Evolutionary conservation across 2,329 filamentous ascomycete species (phyloP), one percentile per base, ranked within the genome.

Genomic region (Sarocladium oryzae): DNA sequence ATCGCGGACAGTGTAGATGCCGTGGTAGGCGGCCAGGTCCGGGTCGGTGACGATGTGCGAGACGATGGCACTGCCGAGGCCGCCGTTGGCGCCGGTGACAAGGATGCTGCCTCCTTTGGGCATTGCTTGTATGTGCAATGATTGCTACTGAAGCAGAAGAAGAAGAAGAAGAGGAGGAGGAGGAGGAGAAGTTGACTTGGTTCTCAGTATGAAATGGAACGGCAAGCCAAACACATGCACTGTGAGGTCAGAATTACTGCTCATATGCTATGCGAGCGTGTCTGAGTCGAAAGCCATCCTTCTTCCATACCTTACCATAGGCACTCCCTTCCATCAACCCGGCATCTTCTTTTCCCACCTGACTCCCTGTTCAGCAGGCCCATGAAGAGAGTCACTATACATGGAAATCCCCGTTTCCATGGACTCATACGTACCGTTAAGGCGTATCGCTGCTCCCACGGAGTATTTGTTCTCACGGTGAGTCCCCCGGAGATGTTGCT

Each of bases 71-170:
- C 63, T 65, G 7, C 68, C 68, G 26, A 72, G 62, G 20, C 67
- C 65, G 40, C 69, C 69, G 51, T 71, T 71, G 33, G 67, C 57
- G 5, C 68, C 69, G 5, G 69, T 72, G 10, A 70, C 53, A 2
- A 71, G 37, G 23, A 71, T 63, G 2, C 63, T 61, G 51, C 67
- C 65, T 51, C 15, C 15, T 8, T 8, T 8, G 30, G 30, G 15
- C 30, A 32, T 32, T 32, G 30, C 30, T 32, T 33, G n/a, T 30
- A 28, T 49, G 5, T 18, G 30, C 8, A 32, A 8, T 32, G 30
- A 8, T 32, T 32, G 30, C 30, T 15, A 8, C 30, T 32, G 30
- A 15, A 32, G 15, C 30, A 32, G 30, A 8, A 8, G 30, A 32
- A 32, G 30, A n/a, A n/a, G n/a, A n/a, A n/a, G n/a, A n/a, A n/a